These are phyloP conservation scores for Aspergillus sclerotioniger DNA, from an alignment of 495 filamentous ascomycete species.

Conservation along the genomic window DNA sequence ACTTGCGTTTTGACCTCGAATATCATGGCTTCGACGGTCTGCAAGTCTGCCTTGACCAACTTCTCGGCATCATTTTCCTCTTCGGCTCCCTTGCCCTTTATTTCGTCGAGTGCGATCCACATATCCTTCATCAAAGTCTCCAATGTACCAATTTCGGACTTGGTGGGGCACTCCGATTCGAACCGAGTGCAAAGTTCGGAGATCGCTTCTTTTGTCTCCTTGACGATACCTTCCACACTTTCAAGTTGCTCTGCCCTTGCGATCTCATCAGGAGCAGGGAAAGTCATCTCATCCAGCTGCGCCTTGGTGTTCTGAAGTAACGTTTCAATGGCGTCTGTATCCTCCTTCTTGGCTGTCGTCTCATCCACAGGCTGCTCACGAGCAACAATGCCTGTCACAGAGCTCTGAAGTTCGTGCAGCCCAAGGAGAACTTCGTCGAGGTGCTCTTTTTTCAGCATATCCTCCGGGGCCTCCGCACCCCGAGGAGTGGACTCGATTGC, in stretches of 20 bases:
- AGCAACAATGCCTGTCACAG: conserved; percentile 46
- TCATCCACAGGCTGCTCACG: conserved; percentile 38
- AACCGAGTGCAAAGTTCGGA: conserved; percentile 55
- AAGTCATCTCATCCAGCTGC: conserved; percentile 71
- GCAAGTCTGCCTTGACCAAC: conserved; percentile 74
- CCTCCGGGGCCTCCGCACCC: conserved; percentile 39
- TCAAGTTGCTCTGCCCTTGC: conserved; percentile 77
- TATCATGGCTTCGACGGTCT: conserved; percentile 72
- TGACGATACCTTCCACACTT: conserved; percentile 64
- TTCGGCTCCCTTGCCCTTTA: conserved; percentile 56
- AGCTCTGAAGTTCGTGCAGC: conserved; percentile 57
- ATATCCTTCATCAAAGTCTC: conserved; percentile 75
- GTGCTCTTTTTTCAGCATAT: conserved; percentile 54
- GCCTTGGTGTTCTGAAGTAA: conserved; percentile 81
- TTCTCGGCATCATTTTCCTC: conserved; percentile 61
- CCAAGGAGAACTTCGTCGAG: conserved; percentile 58
- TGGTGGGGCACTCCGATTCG: conserved; percentile 62
- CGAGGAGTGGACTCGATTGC: conserved; percentile 64
- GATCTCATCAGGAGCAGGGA: conserved; percentile 56
- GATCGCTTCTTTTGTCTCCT: conserved; percentile 69
- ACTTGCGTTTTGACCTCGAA: conserved; percentile 76
- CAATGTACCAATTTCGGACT: conserved; percentile 72
- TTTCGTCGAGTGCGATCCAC: conserved; percentile 68
- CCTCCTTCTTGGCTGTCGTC: conserved; percentile 60
- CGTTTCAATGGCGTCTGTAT: conserved; percentile 84